phyloP scores from a whole-genome alignment of 1,139 yeast species.

The Hyphopichia burtonii region DNA sequence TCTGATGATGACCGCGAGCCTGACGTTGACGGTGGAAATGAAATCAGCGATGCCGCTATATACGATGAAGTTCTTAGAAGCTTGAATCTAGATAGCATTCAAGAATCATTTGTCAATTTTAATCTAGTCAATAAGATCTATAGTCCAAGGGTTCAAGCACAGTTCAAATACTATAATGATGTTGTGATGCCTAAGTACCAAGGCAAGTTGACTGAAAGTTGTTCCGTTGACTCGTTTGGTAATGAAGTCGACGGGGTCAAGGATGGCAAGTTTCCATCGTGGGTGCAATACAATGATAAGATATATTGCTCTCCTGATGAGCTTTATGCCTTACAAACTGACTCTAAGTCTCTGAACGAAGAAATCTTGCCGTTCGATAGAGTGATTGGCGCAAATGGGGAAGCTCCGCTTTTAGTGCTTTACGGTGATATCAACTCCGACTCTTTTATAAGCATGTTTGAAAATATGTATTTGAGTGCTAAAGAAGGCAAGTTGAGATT shows the following conservation, averaged over 20 bases:
- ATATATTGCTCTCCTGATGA: constrained; percentile 66
- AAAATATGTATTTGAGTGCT: constrained; percentile 60
- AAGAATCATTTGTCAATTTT: constrained; percentile 43
- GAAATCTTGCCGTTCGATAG: constrained; percentile 53
- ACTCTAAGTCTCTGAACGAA: constrained; percentile 12
- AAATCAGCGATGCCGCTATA: constrained; percentile 27
- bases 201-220: constrained; percentile 18
- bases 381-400: constrained; percentile 45
- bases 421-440: constrained; percentile 55
- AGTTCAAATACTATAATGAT: constrained; percentile 50
- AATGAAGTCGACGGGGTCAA: constrained; percentile 16
- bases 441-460: constrained; percentile 56
- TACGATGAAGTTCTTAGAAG: constrained; percentile 34
- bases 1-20: constrained; percentile 22
- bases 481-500: constrained; percentile 65
- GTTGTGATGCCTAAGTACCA: constrained; percentile 22
- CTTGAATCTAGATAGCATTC: constrained; percentile 14
- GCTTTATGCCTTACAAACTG: constrained; percentile 64
- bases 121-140: constrained; percentile 51
- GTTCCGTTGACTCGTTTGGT: constrained; percentile 40
- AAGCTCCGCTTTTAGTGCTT: constrained; percentile 40
- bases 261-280: constrained; percentile 36
- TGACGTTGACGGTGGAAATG: constrained; percentile 20
- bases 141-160: constrained; percentile 65
- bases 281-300: constrained; percentile 53